Base-by-base conservation (phyloP, 2,329 filamentous ascomycete species). In the Pestalotiopsis sp. region DNA sequence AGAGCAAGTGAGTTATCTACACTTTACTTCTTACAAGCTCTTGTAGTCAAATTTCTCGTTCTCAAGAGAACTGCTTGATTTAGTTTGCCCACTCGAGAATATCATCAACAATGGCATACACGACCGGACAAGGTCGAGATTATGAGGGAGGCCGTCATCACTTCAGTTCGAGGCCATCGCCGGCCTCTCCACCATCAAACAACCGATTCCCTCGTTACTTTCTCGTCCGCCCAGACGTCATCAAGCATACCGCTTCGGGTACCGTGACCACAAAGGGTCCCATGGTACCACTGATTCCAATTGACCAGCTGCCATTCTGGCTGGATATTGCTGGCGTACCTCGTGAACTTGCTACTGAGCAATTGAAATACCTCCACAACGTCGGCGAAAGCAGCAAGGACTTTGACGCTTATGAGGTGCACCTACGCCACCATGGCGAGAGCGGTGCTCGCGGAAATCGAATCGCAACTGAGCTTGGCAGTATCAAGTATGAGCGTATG, bases 271-370 rank as follows among this genome's bases (percentile, higher is more conserved):
- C 63, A 9, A 78, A 77, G 0, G 80, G 78, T 3, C 75, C 76
- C 6, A 80, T 85, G 3, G 85, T 89, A 1, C 87, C 87, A 6
- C 80, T 89, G n/a, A 80, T 89, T n/a, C 81, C 86, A 0, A 75
- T 83, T 13, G 86, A 89, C 73, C 80, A 87, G 69, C 81, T 89
- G 0, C 86, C 86, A 0, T 74, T 77, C 1, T 83, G 83, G 79
- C 70, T 87, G 4, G 76, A 83, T 4, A 73, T 86, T 12, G 68
- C 79, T 41, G 83, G 81, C 27, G 77, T 85, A 3, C 84, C 85
- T 3, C 82, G 84, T 5, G 72, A 79, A 65, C 76, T 87, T 13
- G 72, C 71, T 3, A 70, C 77, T 5, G 78, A 80, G 45, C 78
- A 86, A 67, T 81, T 80, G 2, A 70, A 70, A 4, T 79, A 78